Conservation (phyloP, 805 yeast genomes). For the Kodamaea nitidulidarum region DNA sequence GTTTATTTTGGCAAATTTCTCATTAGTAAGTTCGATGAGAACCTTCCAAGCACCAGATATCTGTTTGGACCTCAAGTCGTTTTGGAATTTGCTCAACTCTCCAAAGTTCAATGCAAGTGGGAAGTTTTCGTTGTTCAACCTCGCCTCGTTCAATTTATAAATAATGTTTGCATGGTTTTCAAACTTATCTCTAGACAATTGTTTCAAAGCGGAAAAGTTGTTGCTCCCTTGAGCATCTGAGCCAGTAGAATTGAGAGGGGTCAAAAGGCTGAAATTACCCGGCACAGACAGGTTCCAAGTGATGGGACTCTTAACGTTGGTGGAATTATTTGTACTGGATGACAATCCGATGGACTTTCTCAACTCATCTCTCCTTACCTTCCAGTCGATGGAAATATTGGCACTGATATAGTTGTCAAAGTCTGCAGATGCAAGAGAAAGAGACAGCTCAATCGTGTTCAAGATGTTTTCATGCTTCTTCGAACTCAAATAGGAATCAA, state of each 20-base stretch:
- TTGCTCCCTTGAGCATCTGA: constrained; percentile 4
- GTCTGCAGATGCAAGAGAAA: constrained; percentile 70
- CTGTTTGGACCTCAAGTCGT: constrained; percentile 66
- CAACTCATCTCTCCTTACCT: constrained; percentile 66
- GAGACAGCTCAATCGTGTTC: constrained; percentile 76
- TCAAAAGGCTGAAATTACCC: constrained; percentile 29
- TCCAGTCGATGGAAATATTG: constrained; percentile 81
- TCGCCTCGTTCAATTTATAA: constrained; percentile 63
- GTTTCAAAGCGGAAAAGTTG: constrained; percentile 22
- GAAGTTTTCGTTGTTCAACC: constrained; percentile 51
- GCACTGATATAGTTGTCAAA: constrained; percentile 74
- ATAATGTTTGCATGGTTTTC: constrained; percentile 72
- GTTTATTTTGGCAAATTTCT: constrained; percentile 29
- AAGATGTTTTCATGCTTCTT: constrained; percentile 81
- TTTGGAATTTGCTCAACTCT: constrained; percentile 52
- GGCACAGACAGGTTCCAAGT: constrained; percentile 34
- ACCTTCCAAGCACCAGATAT: constrained; percentile 72
- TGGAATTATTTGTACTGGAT: background rate
- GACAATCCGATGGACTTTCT: constrained; percentile 60
- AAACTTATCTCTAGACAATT: constrained; percentile 51
- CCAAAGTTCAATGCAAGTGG: constrained; percentile 59
- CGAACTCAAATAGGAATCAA: constrained; percentile 59
- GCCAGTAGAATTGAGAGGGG: constrained; percentile 24
- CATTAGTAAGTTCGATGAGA: constrained; percentile 45
- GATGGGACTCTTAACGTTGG: constrained; percentile 21